A percentile compares a stretch with the other conserved stretches of the same genome.
phyloP scores from a whole-genome alignment of 139 green algal genomes.

The Micractinium sp. region DNA sequence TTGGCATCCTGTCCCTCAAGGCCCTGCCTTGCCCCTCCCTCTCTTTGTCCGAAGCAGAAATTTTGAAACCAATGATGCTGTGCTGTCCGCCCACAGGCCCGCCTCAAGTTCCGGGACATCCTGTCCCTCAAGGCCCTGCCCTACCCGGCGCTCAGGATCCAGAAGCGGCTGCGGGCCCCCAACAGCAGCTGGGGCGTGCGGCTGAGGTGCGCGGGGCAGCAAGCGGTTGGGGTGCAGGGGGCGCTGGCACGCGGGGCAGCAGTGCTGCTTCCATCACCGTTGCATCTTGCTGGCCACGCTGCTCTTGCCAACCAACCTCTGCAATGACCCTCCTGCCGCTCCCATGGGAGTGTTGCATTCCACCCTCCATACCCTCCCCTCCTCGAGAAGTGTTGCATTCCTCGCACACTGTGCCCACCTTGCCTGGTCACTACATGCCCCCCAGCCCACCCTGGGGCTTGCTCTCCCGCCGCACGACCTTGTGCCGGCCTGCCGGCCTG shows the following conservation, averaged over 20 bases:
- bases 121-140: slow-evolving; percentile 39
- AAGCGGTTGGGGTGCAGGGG: no score
- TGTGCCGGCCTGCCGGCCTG: no score
- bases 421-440: no score
- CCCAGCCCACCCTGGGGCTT: no score
- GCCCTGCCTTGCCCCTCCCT: slow-evolving; percentile 36
- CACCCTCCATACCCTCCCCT: no score
- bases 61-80: no score
- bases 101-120: slow-evolving; percentile 44
- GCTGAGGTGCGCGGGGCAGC: slow-evolving; percentile 7
- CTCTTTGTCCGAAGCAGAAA: background rate
- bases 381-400: no score
- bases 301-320: background rate
- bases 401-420: no score
- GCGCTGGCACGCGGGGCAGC: background rate
- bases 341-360: no score
- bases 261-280: background rate
- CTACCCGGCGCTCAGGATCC: slow-evolving; percentile 38
- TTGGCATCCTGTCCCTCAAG: no score
- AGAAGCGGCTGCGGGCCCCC: slow-evolving; percentile 30
- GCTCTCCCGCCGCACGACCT: no score
- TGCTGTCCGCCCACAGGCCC: background rate
- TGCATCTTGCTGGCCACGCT: no score
- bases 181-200: slow-evolving; percentile 30
- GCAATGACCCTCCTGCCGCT: background rate